phyloP scores from a whole-genome alignment of 1,284 basidiomycete genomes.

The Microbotryum violaceum region DNA sequence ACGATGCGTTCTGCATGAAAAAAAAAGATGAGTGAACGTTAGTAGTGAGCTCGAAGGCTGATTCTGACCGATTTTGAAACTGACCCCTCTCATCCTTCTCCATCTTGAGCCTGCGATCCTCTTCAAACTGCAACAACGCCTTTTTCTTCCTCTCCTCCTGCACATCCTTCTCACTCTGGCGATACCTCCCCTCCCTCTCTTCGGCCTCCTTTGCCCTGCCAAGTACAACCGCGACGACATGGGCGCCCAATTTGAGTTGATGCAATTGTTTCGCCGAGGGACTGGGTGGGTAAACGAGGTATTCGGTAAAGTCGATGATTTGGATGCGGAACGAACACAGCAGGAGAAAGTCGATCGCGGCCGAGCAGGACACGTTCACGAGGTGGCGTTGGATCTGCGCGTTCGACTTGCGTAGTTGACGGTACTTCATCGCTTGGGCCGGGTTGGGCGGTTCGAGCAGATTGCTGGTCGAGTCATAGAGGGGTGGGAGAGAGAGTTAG shows the following conservation, averaged over 20 bases:
- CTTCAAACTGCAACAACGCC: slow-evolving; percentile 22
- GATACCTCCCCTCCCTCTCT: slow-evolving; percentile 20
- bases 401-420: slow-evolving; percentile 26
- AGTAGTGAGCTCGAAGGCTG: neutral
- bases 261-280: slow-evolving; percentile 13
- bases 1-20: neutral
- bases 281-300: slow-evolving; percentile 11
- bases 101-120: slow-evolving; percentile 17
- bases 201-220: slow-evolving; percentile 17
- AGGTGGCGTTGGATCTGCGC: slow-evolving; percentile 8
- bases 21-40: neutral
- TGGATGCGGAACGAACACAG: slow-evolving; percentile 5
- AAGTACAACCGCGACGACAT: slow-evolving; percentile 8
- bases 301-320: slow-evolving; percentile 11
- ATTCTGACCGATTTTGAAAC: slow-evolving; percentile 1
- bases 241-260: neutral
- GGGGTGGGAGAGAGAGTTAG: no score
- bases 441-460: slow-evolving; percentile 25
- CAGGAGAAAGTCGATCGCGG: slow-evolving; percentile 15
- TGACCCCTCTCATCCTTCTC: slow-evolving; percentile 24
- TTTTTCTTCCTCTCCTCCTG: slow-evolving; percentile 18
- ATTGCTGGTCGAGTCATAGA: slow-evolving; percentile 7
- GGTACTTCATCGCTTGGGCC: slow-evolving; percentile 15
- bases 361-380: slow-evolving; percentile 6
- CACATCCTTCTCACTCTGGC: slow-evolving; percentile 19